A percentile compares a stretch with the other conserved stretches of the same genome.
These are phyloP conservation scores for Eucalyptus cloeziana DNA, from an alignment of 345 rosid species.

Conservation along the genomic window DNA sequence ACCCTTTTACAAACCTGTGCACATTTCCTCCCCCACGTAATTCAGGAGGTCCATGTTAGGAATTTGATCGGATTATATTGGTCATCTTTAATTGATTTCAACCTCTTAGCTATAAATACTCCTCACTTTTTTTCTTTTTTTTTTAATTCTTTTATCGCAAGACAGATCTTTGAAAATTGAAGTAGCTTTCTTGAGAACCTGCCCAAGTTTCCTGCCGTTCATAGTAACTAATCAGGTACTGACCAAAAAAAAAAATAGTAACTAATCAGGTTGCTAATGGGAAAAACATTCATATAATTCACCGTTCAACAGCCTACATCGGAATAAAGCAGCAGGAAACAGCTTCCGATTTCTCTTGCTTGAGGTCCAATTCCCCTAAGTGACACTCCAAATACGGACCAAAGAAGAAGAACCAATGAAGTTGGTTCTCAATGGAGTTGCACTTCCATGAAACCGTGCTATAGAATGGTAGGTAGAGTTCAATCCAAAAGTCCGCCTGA, in stretches of 20 bases:
- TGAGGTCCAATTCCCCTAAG: neutral
- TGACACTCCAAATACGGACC: neutral
- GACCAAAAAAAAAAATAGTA: neutral
- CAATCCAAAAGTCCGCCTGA: neutral
- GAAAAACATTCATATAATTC: neutral
- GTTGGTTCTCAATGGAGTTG: neutral
- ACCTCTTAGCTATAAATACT: neutral
- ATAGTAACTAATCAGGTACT: neutral
- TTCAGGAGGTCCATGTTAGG: neutral
- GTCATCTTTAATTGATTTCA: neutral
- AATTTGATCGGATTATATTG: neutral
- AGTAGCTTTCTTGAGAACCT: neutral
- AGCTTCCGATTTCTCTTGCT: neutral
- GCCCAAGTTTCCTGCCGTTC: neutral
- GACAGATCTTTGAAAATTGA: neutral
- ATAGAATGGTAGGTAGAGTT: neutral
- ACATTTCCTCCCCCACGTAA: neutral
- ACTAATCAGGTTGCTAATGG: neutral
- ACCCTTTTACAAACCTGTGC: accelerated
- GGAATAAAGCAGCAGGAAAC: neutral
- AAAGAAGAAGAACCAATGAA: neutral
- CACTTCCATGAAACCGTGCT: neutral
- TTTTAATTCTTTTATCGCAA: accelerated
- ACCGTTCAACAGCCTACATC: neutral
- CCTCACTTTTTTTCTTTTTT: neutral